These are phyloP conservation scores for Fusarium tupiense DNA, from an alignment of 2,329 filamentous ascomycete species.

Conservation along the genomic window DNA sequence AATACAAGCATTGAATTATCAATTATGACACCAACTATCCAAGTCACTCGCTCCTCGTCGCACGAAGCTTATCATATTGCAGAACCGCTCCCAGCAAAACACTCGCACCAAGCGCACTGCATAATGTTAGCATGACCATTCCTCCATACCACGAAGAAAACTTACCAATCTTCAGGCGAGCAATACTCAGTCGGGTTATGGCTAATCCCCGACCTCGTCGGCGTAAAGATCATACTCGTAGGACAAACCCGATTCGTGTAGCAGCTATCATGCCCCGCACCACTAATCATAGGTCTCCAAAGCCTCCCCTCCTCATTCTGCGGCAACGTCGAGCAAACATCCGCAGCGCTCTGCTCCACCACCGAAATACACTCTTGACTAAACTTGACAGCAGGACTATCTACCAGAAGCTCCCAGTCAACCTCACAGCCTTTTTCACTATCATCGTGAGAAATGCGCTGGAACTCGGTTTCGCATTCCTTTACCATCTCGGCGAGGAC, in stretches of 20 bases:
- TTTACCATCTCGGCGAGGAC: neutral
- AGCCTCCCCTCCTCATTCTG: neutral
- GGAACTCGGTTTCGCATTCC: neutral
- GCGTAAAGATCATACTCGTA: slow-evolving; percentile 18
- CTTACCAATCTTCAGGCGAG: slow-evolving; percentile 7
- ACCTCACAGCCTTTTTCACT: slow-evolving; percentile 7
- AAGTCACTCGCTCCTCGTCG: accelerated
- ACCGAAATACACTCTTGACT: neutral
- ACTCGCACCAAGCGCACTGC: neutral
- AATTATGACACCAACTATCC: accelerated
- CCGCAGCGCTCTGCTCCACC: neutral
- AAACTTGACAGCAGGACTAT: slow-evolving; percentile 1
- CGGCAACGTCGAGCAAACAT: neutral
- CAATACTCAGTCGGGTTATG: slow-evolving; percentile 6
- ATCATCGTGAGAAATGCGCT: neutral
- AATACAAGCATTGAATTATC: too few species aligned
- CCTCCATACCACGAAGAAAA: accelerated
- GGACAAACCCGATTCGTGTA: slow-evolving; percentile 9
- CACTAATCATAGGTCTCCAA: slow-evolving; percentile 6
- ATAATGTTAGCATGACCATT: neutral
- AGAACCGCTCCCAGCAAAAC: slow-evolving; percentile 1
- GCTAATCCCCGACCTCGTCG: slow-evolving; percentile 4
- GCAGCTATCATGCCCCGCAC: slow-evolving; percentile 9
- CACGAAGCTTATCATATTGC: neutral
- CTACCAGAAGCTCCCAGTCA: neutral